These are phyloP conservation scores for Aspergillus arachidicola DNA, from an alignment of 2,329 filamentous ascomycete genomes.

Conservation along the genomic window DNA sequence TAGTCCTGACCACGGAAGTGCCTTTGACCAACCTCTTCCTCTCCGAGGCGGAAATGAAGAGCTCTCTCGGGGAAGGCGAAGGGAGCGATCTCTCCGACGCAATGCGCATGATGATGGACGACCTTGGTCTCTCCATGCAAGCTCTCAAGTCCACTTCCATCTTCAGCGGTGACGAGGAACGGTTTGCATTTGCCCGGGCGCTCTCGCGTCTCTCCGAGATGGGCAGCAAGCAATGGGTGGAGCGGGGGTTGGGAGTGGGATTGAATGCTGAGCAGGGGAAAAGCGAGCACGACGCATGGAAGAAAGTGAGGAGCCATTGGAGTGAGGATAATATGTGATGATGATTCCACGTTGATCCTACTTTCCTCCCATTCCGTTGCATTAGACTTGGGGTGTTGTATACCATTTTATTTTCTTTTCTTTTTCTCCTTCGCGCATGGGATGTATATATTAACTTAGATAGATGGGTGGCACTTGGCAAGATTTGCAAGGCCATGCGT, in stretches of 20 bases:
- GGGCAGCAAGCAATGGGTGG: constrained; percentile 94
- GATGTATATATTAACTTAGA: background rate
- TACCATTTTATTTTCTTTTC: background rate
- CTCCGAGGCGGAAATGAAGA: constrained; percentile 68
- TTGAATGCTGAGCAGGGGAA: constrained; percentile 47
- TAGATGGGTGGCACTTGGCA: background rate
- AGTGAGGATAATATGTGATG: constrained; percentile 52
- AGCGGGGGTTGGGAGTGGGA: constrained; percentile 65
- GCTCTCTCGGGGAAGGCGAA: constrained; percentile 54
- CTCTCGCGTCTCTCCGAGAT: constrained; percentile 85
- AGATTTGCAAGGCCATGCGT: background rate
- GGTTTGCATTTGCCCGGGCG: constrained; percentile 92
- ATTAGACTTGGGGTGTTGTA: background rate
- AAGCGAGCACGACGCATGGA: constrained; percentile 51
- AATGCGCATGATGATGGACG: constrained; percentile 82
- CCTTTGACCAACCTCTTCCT: constrained; percentile 86
- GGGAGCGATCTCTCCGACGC: constrained; percentile 63
- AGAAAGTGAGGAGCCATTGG: constrained; percentile 52
- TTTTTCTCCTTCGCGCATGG: background rate
- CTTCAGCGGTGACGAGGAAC: constrained; percentile 93
- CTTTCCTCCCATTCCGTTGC: background rate
- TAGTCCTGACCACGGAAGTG: constrained; percentile 87
- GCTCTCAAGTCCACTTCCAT: constrained; percentile 83
- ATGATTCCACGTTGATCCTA: background rate
- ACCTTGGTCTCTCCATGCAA: constrained; percentile 80